A percentile compares a stretch with the other conserved stretches of the same genome.
Conservation (phyloP, 208 protist species). For the Vickermania spadyakhi region DNA sequence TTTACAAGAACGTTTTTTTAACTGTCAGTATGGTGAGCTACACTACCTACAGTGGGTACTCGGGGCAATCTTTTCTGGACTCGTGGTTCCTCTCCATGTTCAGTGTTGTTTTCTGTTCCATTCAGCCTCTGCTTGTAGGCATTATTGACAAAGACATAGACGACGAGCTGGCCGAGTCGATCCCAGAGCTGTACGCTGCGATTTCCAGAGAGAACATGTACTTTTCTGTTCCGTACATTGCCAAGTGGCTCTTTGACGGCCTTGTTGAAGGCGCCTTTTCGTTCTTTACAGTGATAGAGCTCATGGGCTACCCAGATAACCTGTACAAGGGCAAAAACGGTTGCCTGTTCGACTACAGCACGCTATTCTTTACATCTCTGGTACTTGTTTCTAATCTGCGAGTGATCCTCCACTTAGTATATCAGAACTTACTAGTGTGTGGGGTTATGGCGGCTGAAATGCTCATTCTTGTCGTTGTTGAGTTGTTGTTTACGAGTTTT, state of each 20-base stretch:
- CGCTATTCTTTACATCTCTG: constrained; percentile 61
- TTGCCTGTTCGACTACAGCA: constrained; percentile 57
- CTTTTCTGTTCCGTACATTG: constrained; percentile 51
- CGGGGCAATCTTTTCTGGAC: constrained; percentile 76
- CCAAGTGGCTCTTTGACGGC: constrained; percentile 54
- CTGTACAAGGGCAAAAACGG: constrained; percentile 27
- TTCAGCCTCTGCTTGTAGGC: constrained; percentile 73
- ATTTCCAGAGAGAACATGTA: constrained; percentile 61
- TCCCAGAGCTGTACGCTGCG: constrained; percentile 54
- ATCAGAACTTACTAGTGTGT: constrained; percentile 45
- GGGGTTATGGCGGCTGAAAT: constrained; percentile 20
- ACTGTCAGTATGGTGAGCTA: constrained; percentile 75
- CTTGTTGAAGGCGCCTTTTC: constrained; percentile 48
- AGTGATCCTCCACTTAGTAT: constrained; percentile 19
- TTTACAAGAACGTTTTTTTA: constrained; percentile 95
- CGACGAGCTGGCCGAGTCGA: constrained; percentile 67
- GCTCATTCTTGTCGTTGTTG: constrained; percentile 18
- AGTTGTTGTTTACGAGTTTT: constrained; percentile 35
- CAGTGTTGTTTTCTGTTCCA: constrained; percentile 70
- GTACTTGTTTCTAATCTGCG: constrained; percentile 54
- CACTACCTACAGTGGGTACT: constrained; percentile 72
- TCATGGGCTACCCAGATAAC: constrained; percentile 26
- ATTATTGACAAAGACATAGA: constrained; percentile 84
- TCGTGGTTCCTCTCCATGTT: constrained; percentile 77
- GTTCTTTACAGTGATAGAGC: constrained; percentile 28